Evolutionary conservation across 768 basidiomycete genomes (phyloP).

Genomic region (Tulasnella sp.): DNA sequence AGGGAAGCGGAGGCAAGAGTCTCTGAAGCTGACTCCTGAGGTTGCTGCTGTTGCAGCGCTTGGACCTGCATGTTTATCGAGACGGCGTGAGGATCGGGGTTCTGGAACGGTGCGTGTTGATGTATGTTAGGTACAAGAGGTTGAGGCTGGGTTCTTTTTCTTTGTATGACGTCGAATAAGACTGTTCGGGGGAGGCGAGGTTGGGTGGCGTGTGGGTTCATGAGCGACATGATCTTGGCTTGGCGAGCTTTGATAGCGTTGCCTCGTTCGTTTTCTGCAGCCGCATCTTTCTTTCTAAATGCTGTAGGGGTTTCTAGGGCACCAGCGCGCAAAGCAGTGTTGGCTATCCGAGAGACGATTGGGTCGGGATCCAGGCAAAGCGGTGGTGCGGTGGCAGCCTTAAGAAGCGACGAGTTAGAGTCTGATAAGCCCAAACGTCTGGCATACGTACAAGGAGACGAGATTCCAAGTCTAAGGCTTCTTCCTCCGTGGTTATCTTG

Average conservation of each 20-base stretch:
- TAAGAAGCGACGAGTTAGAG: neutral
- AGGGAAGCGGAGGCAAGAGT: neutral
- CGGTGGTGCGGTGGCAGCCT: conserved; percentile 73
- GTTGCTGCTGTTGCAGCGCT: neutral
- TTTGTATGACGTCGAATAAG: conserved; percentile 20
- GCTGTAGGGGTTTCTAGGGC: conserved; percentile 56
- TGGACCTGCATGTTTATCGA: neutral
- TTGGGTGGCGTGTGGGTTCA: conserved; percentile 51
- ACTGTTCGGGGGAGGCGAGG: conserved; percentile 5
- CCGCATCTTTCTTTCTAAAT: conserved; percentile 70
- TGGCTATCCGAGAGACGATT: conserved; percentile 69
- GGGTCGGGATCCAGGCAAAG: conserved; percentile 78
- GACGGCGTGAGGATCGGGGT: conserved; percentile 13
- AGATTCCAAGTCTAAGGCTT: conserved; percentile 71
- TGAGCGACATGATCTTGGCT: conserved; percentile 72
- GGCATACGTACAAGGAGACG: conserved; percentile 57
- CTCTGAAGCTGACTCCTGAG: neutral
- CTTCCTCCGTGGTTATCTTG: conserved; percentile 49
- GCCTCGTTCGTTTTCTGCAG: conserved; percentile 68
- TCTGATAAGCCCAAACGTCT: neutral
- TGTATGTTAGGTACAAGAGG: neutral
- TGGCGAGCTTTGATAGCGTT: conserved; percentile 70
- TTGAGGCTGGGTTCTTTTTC: conserved; percentile 14
- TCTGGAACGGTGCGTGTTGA: neutral
- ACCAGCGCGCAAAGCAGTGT: conserved; percentile 67